Percentiles rank a stretch among this genome's conserved stretches.
phyloP scores from a whole-genome alignment of 2,329 filamentous ascomycete species.

The Parafenestella ontariensis region DNA sequence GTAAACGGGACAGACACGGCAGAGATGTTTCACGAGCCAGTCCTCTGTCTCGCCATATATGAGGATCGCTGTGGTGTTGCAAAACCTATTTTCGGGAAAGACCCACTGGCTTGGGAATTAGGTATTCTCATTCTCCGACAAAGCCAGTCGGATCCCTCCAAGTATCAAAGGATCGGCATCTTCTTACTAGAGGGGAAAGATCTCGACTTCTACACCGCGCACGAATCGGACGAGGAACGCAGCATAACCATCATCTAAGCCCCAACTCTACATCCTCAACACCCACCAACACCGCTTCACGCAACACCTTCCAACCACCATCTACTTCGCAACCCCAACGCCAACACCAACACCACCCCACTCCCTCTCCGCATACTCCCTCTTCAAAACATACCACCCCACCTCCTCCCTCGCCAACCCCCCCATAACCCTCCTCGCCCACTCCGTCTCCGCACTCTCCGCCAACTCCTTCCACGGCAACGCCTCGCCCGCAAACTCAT shows the following conservation, averaged over 20 bases:
- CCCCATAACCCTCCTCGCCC: slow-evolving; percentile 30
- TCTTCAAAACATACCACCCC: slow-evolving; percentile 26
- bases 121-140: background rate
- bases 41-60: background rate
- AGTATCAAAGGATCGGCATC: background rate
- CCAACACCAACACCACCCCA: slow-evolving; percentile 12
- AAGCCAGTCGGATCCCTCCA: background rate
- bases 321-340: slow-evolving; percentile 4
- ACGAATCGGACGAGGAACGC: background rate
- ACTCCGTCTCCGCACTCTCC: slow-evolving; percentile 23
- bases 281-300: too few species aligned
- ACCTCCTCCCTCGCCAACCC: slow-evolving; percentile 18
- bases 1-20: background rate
- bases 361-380: slow-evolving; percentile 21
- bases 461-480: slow-evolving; percentile 26
- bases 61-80: background rate
- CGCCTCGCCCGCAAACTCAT: slow-evolving; percentile 32
- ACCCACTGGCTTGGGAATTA: background rate
- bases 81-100: background rate
- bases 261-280: too few species aligned
- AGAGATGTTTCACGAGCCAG: background rate
- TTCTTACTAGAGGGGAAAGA: background rate
- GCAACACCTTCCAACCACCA: too few species aligned
- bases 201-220: background rate
- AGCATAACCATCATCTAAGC: slow-evolving; percentile 1